Evolutionary conservation across 129 eudicot species (phyloP).

Genomic region (Centrapalus pauciflorus): DNA sequence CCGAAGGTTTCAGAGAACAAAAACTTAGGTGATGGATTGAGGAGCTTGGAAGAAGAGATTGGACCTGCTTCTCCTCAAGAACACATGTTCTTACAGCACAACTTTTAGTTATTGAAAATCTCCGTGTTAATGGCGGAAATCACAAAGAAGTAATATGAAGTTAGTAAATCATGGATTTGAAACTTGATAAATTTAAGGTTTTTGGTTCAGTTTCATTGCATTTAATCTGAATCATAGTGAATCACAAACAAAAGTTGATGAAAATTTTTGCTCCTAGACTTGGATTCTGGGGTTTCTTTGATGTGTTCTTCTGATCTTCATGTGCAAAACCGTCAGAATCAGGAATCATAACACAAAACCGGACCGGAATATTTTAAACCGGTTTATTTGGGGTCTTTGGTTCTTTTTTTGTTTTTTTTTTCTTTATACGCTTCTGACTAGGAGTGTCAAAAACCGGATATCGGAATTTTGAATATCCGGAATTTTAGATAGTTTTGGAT

Average conservation of each 20-base stretch:
- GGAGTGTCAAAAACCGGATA: no score
- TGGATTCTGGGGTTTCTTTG: no score
- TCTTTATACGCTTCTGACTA: no score
- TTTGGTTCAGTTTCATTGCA: conserved; percentile 20
- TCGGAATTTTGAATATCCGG: no score
- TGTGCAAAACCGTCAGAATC: no score
- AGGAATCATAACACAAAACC: no score
- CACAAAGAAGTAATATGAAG: not conserved
- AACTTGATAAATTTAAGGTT: conserved; percentile 19
- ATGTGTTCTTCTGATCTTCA: no score
- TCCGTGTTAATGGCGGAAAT: not conserved
- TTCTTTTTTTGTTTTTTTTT: no score
- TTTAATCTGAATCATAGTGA: conserved; percentile 1
- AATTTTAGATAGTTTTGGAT: no score
- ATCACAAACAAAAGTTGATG: conserved; percentile 3
- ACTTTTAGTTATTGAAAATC: conserved; percentile 45
- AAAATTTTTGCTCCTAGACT: no score
- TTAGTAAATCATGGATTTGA: conserved; percentile 14
- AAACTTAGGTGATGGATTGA: conserved; percentile 58
- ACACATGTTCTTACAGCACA: conserved; percentile 79
- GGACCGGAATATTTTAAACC: no score
- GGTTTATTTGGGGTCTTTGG: no score
- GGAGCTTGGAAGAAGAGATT: conserved; percentile 81
- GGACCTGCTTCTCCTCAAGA: conserved; percentile 93
- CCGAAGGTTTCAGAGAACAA: conserved; percentile 41